Base-by-base conservation (phyloP, 805 yeast species). In the Pichia exigua region DNA sequence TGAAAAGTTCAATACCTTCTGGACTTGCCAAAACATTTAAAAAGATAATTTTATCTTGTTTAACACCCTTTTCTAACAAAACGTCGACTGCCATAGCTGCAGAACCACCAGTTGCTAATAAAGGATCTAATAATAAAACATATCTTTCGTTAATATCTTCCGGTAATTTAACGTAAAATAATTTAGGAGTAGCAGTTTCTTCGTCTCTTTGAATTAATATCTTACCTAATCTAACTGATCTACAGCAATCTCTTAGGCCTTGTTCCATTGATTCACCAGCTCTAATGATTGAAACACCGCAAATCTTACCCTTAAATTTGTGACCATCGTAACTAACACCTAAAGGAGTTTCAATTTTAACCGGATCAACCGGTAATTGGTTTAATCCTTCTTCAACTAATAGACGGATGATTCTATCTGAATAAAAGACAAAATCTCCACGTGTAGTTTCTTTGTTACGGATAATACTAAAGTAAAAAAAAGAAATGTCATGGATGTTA, bases 201-300 rank as follows among this genome's bases (percentile, higher is more conserved):
- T 94, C 99, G 65, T 94, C 97, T 70, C 99, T 81, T 73, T 94
- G 99, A 61, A 94, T 94, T 65, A 94, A 75, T 60, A 94, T 92
- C 74, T 94, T 94, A 49, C 99, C 99, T 54, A 94, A 87, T 65
- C 98, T 78, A 40, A 94, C 99, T 12, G 95, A 85, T 58, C 99
- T 79, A 68, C 98, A 90, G 70, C 99, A 92, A 67, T 92, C 98
- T 68, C 99, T 82, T 57, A 94, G 75, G 35, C 98, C 99, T 76
- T 89, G 95, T 70, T 94, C 99, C 99, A 94, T 94, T 44, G 95
- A 85, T 70, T 94, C 99, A 59, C 99, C 99, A 6, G 99, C 99
- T 66, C 99, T 79, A 62, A 94, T 95, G 65, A 94, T 94, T 18
- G 97, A 89, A 39, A 94, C 99, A 58, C 99, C 99, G 67, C 98